These are phyloP conservation scores for Dryas integrifolia DNA, from an alignment of 331 rosid species.

Conservation along the genomic window DNA sequence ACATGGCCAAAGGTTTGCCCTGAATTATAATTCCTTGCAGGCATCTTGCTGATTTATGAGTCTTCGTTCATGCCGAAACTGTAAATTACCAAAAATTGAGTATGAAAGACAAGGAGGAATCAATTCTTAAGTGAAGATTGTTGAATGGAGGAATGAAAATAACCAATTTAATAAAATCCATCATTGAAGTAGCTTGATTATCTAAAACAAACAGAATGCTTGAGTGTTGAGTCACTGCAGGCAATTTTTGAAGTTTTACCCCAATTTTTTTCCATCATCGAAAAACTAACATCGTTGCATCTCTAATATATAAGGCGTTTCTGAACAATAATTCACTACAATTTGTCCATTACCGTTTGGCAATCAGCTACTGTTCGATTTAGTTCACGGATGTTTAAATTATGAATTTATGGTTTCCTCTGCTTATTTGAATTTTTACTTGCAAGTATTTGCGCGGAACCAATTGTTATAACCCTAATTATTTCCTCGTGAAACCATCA, in stretches of 20 bases:
- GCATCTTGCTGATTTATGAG: slow-evolving; percentile 22
- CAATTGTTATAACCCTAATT: background rate
- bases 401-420: background rate
- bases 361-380: background rate
- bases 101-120: slow-evolving; percentile 2
- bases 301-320: background rate
- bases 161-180: background rate
- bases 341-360: background rate
- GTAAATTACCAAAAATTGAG: slow-evolving; percentile 7
- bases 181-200: background rate
- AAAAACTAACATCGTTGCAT: background rate
- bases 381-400: background rate
- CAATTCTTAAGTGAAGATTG: background rate
- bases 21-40: background rate
- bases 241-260: background rate
- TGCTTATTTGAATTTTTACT: background rate
- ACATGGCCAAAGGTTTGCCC: background rate
- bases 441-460: background rate
- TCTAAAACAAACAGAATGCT: background rate
- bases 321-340: background rate
- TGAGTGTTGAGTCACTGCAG: slow-evolving; percentile 1
- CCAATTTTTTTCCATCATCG: background rate
- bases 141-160: background rate
- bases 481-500: background rate
- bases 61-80: slow-evolving; percentile 23